Evolutionary conservation across 306 rosid genomes (phyloP), one percentile per base, ranked within the genome.

Genomic region (Canavalia ensiformis): DNA sequence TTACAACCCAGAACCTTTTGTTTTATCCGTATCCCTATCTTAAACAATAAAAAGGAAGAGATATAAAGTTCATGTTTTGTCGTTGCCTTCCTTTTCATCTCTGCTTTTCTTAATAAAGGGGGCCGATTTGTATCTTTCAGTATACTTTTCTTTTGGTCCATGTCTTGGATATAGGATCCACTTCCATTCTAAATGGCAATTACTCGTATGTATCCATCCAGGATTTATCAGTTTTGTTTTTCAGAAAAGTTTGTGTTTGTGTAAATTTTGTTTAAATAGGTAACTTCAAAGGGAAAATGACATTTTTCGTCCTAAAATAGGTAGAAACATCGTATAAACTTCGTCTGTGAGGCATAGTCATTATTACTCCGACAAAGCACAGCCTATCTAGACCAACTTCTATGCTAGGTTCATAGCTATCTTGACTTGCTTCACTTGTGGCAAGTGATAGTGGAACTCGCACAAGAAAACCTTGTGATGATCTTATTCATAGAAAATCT

Each of bases 41-140:
- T 46, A 31, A 50, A 54, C 52, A 74, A 33, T 7, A 33, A 67
- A 58, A 42, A 33, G 75, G 67, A 12, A 58, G 86, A 11, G 62
- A 62, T 83, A 83, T 71, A 83, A 83, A 78, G 86, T 46, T 63
- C 41, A 54, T 34, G 42, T 55, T 83, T 83, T 62, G 86, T 71
- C 75, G 25, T 46, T 64, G 56, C 49, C 55, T 42, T 54, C 35
- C 47, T 77, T 83, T 62, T 42, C 5, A 34, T 28, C 63, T 62
- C 1, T 83, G 54, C 54, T 78, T 83, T 83, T 77, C 63, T 77
- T 57, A 54, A 46, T 41, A 77, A 83, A 83, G 80, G 56, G 67
- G 46, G 31, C 4, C 35, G 39, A 45, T 55, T 13, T 35, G 75
- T 78, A 29, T 64, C 83, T 83, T 72, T 71, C 83, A 62, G 25